Base-by-base conservation (phyloP, 768 basidiomycete species). In the Suillus subalutaceus region DNA sequence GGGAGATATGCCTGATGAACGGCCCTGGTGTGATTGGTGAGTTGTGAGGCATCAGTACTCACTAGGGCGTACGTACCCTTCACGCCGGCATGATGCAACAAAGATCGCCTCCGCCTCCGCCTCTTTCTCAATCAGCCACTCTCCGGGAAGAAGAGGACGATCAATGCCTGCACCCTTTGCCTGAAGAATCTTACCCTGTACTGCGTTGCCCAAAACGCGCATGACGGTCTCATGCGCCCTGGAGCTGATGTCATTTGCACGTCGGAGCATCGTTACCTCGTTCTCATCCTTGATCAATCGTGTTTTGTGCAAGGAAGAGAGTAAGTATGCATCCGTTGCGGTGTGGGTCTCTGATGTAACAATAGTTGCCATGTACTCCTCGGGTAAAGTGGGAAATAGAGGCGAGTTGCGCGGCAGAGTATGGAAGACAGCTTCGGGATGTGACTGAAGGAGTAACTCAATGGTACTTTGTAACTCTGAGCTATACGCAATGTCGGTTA, bases 51-150 rank as follows among this genome's bases (percentile, higher is more conserved):
- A 43, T 53, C 10, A 48, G 35, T 30, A 41, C 32, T 63, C 8
- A 56, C 32, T 3, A 8, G 37, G 38, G 15, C 35, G 8, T 23
- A 77, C 88, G 69, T 62, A 96, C 94, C 94, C 95, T 79, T 94
- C 90, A 65, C 94, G 82, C 61, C 94, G 82, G 78, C 96, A 97
- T 1, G 90, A 90, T 3, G 96, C 94, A 0, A 94, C 92, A 68
- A 98, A 99, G 9, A 96, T 84, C 0, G 96, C 97, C 74, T 97
- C 96, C 0, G 95, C 97, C 75, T 97, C 96, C 0, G 89, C 90
- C 77, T 99, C 97, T 70, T 91, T 93, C 79, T 93, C 88, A 18
- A 98, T 93, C 55, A 94, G 80, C 92, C 96, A 97, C 72, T 96
- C 91, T 4, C 84, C 83, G 2, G 92, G 93, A 3, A 93, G 80